These are phyloP conservation scores for Fusarium sp. DNA, from an alignment of 2,329 filamentous ascomycete species.

Conservation along the genomic window DNA sequence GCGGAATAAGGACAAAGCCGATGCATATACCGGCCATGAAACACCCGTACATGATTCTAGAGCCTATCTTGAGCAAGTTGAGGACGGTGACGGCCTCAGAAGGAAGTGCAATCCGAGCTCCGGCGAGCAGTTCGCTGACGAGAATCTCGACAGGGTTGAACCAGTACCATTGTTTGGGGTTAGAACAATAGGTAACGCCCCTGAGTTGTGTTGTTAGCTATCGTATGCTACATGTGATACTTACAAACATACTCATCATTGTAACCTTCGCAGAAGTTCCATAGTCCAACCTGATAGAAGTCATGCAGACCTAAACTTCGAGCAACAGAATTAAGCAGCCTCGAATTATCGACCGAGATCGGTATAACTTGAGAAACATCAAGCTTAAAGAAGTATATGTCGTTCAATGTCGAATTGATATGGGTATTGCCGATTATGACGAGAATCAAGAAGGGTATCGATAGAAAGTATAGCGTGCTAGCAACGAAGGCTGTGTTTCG, in stretches of 20 bases:
- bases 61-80: conserved; percentile 76
- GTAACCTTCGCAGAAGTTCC: conserved; percentile 93
- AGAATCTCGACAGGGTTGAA: conserved; percentile 91
- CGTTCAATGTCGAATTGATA: conserved; percentile 67
- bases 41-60: conserved; percentile 88
- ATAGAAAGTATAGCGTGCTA: conserved; percentile 75
- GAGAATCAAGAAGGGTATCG: conserved; percentile 81
- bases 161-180: conserved; percentile 78
- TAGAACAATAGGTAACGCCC: conserved; percentile 80
- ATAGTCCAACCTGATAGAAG: conserved; percentile 92
- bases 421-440: conserved; percentile 80
- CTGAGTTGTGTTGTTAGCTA: conserved; percentile 55
- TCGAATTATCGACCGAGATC: conserved; percentile 73
- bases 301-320: conserved; percentile 88
- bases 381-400: conserved; percentile 86
- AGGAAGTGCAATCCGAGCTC: conserved; percentile 85
- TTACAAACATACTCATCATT: conserved; percentile 60
- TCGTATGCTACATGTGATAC: not conserved
- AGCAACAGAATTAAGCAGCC: conserved; percentile 86
- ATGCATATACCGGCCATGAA: conserved; percentile 79
- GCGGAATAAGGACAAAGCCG: conserved; percentile 76
- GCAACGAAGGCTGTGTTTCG: conserved; percentile 71
- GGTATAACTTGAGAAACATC: conserved; percentile 85
- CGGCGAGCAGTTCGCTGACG: conserved; percentile 79
- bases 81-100: conserved; percentile 77